A percentile compares a stretch with the other conserved stretches of the same genome.
Evolutionary conservation across 1,284 basidiomycete species (phyloP).

Genomic region (Xerocomus minutiporus): DNA sequence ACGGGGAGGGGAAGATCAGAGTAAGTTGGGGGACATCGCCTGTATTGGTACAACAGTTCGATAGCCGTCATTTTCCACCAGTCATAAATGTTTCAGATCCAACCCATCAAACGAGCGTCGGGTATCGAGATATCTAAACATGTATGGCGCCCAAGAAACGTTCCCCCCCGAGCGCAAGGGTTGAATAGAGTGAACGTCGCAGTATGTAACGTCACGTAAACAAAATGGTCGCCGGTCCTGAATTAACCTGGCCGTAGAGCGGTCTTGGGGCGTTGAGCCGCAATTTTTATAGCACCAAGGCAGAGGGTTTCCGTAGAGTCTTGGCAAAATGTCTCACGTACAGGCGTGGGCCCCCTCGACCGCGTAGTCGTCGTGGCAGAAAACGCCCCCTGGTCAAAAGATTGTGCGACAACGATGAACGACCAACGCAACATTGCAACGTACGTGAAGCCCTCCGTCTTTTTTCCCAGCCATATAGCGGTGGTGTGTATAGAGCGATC

Average conservation of each 20-base stretch:
- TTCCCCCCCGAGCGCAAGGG: not conserved
- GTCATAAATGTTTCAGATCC: not conserved
- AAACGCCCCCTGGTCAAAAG: not conserved
- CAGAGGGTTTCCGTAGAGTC: not conserved
- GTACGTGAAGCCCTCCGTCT: not conserved
- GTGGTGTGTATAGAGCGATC: not conserved
- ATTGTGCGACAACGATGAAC: not conserved
- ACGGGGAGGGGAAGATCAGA: no score
- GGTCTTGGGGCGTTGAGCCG: not conserved
- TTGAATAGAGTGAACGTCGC: not conserved
- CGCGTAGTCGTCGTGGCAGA: not conserved
- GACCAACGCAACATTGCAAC: not conserved
- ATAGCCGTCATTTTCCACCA: no score
- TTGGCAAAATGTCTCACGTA: no score
- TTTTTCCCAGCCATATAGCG: not conserved
- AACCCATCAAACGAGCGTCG: not conserved
- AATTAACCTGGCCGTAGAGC: not conserved
- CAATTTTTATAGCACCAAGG: not conserved
- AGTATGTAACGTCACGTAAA: not conserved
- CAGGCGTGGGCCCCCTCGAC: no score
- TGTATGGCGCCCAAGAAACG: not conserved
- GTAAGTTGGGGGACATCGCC: no score
- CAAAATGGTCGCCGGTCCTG: not conserved
- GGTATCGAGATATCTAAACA: not conserved
- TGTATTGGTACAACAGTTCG: no score